Base-by-base conservation (phyloP, 202 grass and related monocot species). In the Schoenoplectus triqueter region DNA sequence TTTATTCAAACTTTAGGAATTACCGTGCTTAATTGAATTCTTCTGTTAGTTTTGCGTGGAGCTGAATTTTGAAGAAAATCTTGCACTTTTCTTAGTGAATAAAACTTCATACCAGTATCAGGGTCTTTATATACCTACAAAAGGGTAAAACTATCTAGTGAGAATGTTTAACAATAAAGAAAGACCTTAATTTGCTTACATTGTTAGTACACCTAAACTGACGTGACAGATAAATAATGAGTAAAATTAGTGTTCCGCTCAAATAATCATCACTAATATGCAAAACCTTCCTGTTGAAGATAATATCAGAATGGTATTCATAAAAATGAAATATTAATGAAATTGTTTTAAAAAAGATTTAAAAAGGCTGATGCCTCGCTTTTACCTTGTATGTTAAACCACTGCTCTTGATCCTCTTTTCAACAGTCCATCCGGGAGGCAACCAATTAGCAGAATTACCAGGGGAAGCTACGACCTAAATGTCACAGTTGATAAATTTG, bases 381-480 rank as follows among this genome's bases (percentile, higher is more conserved):
- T 59, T 62, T 79, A 79, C 75, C 75, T 79, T 79, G 55, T 79
- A 79, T 45, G 5, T 0, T 6, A 6, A 1, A 61, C 75, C 75
- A 44, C 39, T 18, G 14, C 51, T n/a, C 55, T 61, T 61, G 39
- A 18, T 61, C 75, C 7, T 79, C 7, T 3, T 61, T 61, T 9
- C 15, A 4, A 79, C 55, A 17, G 14, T 61, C 75, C 75, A 79
- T 44, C 75, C 75, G 10, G 75, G 75, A 79, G 75, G 75, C 13
- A 79, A 59, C 20, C 56, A 41, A 61, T 60, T 57, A 7, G 55
- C 51, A 78, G 54, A 78, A 78, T 78, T 78, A 18, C 2, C 14
- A 44, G 55, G 22, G 14, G 39, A 61, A 55, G 14, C 7, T 7
- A 13, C 3, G 2, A 59, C 75, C 75, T 79, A 19, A 61, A 60